These are phyloP conservation scores for Ophiostoma himal-ulmi DNA, from an alignment of 2,329 filamentous ascomycete genomes.

Conservation along the genomic window DNA sequence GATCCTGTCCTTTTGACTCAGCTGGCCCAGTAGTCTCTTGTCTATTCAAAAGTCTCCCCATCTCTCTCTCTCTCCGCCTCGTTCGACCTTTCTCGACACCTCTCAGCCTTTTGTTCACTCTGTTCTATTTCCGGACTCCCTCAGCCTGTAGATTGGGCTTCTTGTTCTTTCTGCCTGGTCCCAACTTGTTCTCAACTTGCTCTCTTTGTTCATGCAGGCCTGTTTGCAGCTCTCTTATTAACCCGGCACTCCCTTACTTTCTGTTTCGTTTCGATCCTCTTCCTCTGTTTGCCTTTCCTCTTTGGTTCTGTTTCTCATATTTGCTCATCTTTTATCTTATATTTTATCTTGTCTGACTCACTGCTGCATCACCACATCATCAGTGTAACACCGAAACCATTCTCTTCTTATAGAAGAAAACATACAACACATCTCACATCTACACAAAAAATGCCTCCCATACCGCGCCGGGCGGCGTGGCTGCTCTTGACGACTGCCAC, in stretches of 20 bases:
- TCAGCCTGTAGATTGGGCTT: not conserved
- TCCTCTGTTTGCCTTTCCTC: not conserved
- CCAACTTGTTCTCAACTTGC: not conserved
- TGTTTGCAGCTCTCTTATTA: slow-evolving; percentile 6
- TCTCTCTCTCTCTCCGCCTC: not conserved
- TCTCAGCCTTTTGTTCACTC: not conserved
- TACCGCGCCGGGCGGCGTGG: slow-evolving; percentile 31
- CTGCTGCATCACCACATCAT: not conserved
- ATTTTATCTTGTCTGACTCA: not conserved
- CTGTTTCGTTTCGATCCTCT: slow-evolving; percentile 1
- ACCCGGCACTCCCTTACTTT: not conserved
- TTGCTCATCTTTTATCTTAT: not conserved
- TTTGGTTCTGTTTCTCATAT: not conserved
- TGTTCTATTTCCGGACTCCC: not conserved
- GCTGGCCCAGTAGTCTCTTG: not conserved
- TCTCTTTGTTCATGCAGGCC: not conserved
- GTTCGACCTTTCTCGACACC: not conserved
- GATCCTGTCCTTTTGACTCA: not conserved
- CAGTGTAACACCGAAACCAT: not conserved
- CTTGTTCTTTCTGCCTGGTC: not conserved
- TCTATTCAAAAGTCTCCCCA: not conserved
- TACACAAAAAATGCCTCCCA: not conserved
- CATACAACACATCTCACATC: not conserved
- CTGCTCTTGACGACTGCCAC: slow-evolving; percentile 34
- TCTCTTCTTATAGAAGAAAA: not conserved